phyloP scores from a whole-genome alignment of 2,329 filamentous ascomycete genomes.

The Trichoderma atrobrunneum region DNA sequence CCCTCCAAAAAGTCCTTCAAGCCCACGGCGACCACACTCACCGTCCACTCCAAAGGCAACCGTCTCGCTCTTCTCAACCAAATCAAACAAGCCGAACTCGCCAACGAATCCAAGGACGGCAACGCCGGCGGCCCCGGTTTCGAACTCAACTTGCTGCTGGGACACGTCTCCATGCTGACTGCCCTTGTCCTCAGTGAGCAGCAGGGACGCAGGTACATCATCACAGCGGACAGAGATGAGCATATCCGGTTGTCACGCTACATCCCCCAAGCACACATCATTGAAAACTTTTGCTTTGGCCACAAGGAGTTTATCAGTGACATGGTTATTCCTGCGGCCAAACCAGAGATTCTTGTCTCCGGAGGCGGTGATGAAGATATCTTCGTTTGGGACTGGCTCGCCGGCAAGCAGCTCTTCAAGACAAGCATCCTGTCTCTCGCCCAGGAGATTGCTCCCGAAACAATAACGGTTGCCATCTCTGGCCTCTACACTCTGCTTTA shows the following conservation, averaged over 20 bases:
- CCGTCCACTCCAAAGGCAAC: slow-evolving; percentile 64
- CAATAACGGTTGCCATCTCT: slow-evolving; percentile 48
- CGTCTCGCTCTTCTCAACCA: slow-evolving; percentile 59
- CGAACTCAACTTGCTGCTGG: slow-evolving; percentile 75
- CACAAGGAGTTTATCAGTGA: slow-evolving; percentile 82
- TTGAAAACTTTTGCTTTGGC: slow-evolving; percentile 85
- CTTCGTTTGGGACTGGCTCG: slow-evolving; percentile 78
- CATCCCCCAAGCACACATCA: slow-evolving; percentile 78
- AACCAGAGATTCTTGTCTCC: slow-evolving; percentile 68
- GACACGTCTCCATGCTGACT: slow-evolving; percentile 94
- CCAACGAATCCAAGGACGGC: slow-evolving; percentile 25
- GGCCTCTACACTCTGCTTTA: slow-evolving; percentile 38
- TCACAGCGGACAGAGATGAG: slow-evolving; percentile 57
- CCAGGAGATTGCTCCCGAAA: slow-evolving; percentile 35
- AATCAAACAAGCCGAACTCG: slow-evolving; percentile 43
- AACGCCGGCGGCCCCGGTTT: slow-evolving; percentile 52
- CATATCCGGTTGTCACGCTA: slow-evolving; percentile 88
- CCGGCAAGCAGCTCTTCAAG: slow-evolving; percentile 51
- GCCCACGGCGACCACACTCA: slow-evolving; percentile 56
- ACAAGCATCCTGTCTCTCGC: slow-evolving; percentile 50
- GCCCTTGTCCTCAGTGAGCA: slow-evolving; percentile 58
- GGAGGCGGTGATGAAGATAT: slow-evolving; percentile 82
- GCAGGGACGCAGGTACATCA: slow-evolving; percentile 46
- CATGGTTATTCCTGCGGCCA: slow-evolving; percentile 60
- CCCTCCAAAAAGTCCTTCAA: slow-evolving; percentile 34